Base-by-base conservation (phyloP, 176 grass and related monocot species). In the Triticum turgidum region DNA sequence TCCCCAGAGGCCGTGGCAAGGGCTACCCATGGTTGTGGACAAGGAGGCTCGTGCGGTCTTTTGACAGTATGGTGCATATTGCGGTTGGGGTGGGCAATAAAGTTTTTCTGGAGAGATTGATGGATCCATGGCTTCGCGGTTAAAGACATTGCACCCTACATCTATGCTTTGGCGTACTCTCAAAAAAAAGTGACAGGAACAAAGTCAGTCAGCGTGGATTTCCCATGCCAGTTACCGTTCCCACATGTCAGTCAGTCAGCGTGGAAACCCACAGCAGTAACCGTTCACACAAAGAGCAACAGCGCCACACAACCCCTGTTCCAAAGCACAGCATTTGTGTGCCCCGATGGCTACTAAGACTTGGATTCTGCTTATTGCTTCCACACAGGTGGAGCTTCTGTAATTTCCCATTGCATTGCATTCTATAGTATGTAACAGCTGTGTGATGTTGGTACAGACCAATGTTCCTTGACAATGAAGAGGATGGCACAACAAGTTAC, bases 351-450 rank as follows among this genome's bases (percentile, higher is more conserved):
- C 17, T 15, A 27, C 71, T 78, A 64, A 17, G 54, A 42, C 34
- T 63, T 51, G 10, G 11, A 30, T 34, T 45, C 32, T 77, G 38
- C 22, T 52, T 73, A 29, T 39, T 45, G 59, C 25, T 59, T 56
- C 77, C 59, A 67, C 41, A 83, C 67, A 69, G 49, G 62, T 77
- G 75, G 14, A 22, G 29, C 70, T 65, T 65, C 41, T 27, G 61
- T 45, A 65, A n/a, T 54, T 54, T 76, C 35, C 58, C 37, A 84
- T 84, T 75, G 59, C 39, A 32, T 76, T 47, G 68, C 37, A 84
- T 84, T 75, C 25, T 87, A 67, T 66, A 84, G 70, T 25, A 82
- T 82, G 78, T 82, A 77, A 71, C 63, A 77, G n/a, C 56, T 73
- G 49, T 79, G 69, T 61, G 34, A 76, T 73, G 52, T 75, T 69